phyloP scores from a whole-genome alignment of 192 early-diverging fungal genomes.

The Rhizoclosmatium sp. region DNA sequence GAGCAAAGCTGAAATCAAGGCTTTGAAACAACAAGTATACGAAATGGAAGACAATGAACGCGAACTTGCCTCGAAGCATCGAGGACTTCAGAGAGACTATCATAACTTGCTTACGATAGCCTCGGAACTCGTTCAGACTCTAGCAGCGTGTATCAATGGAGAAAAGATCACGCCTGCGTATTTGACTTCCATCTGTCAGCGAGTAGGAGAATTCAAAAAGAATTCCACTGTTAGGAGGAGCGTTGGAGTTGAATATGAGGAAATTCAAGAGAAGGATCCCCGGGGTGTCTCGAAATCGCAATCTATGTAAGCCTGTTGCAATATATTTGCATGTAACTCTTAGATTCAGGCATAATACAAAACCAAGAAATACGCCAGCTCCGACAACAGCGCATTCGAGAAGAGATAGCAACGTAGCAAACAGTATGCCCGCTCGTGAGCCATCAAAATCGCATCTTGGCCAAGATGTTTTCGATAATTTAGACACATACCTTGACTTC shows the following conservation, averaged over 20 bases:
- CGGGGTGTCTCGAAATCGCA: background rate
- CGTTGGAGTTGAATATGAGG: background rate
- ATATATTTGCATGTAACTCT: background rate
- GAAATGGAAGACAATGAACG: slow-evolving; percentile 16
- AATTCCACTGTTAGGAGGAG: background rate
- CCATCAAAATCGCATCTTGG: background rate
- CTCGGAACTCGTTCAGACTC: slow-evolving; percentile 59
- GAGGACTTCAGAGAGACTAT: slow-evolving; percentile 48
- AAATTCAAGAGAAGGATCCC: background rate
- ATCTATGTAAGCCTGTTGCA: background rate
- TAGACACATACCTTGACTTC: slow-evolving; percentile 44
- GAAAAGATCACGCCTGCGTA: slow-evolving; percentile 61
- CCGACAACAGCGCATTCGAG: background rate
- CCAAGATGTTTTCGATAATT: background rate
- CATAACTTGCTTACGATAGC: slow-evolving; percentile 65
- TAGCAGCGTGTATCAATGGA: slow-evolving; percentile 57
- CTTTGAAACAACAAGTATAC: slow-evolving; percentile 4
- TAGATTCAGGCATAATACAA: background rate
- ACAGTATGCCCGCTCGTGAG: background rate
- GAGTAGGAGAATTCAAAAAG: slow-evolving; percentile 53
- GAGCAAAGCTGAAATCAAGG: slow-evolving; percentile 15
- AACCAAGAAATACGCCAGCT: slow-evolving; percentile 13
- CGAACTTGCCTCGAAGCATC: slow-evolving; percentile 24
- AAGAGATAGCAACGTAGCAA: background rate
- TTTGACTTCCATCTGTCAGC: slow-evolving; percentile 49